phyloP scores from a whole-genome alignment of 2,329 filamentous ascomycete species.

The Curvularia eragrostidis region DNA sequence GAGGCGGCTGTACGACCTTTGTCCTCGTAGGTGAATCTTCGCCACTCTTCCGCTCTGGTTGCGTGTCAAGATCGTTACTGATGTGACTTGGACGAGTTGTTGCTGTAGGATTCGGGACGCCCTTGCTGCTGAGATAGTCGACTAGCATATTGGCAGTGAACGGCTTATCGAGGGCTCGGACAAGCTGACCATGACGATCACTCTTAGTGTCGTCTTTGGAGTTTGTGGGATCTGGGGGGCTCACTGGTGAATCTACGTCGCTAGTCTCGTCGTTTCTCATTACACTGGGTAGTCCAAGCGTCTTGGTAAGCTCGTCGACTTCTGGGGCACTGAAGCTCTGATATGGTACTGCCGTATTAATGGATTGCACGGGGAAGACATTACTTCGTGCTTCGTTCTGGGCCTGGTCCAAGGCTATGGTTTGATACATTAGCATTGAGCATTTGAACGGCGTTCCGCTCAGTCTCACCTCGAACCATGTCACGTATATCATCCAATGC shows the following conservation, averaged over 20 bases:
- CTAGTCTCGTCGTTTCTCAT: neutral
- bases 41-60: neutral
- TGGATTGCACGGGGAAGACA: neutral
- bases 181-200: constrained; percentile 29
- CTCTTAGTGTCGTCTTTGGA: constrained; percentile 7
- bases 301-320: constrained; percentile 26
- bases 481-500: constrained; percentile 6
- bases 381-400: neutral
- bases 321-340: constrained; percentile 12
- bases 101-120: neutral
- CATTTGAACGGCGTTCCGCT: neutral
- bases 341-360: neutral
- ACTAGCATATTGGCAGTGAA: constrained; percentile 32
- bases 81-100: neutral
- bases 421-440: constrained; percentile 3
- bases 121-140: constrained; percentile 19
- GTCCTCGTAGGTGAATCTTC: constrained; percentile 9
- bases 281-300: constrained; percentile 22
- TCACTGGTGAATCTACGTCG: constrained; percentile 3
- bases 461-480: constrained; percentile 5
- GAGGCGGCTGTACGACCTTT: constrained; percentile 20
- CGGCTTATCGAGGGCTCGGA: constrained; percentile 29
- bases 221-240: constrained; percentile 8
- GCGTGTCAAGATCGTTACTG: neutral
- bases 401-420: neutral